These are phyloP conservation scores for Acanthamoeba pearcei DNA, from an alignment of 208 protist species.

Conservation along the genomic window DNA sequence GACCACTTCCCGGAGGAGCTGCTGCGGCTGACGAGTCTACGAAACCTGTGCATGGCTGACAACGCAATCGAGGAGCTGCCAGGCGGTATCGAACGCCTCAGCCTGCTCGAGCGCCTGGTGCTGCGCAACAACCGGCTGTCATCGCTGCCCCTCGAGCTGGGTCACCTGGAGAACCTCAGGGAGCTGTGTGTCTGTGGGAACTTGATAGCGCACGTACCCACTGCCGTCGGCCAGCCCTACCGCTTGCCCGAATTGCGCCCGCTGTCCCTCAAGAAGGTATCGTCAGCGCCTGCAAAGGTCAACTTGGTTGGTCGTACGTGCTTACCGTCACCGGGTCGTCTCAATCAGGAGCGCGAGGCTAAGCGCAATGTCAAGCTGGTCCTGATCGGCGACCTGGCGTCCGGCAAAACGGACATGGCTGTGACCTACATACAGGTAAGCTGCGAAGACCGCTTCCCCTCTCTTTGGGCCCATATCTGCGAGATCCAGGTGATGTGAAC, in stretches of 20 bases:
- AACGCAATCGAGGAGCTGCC: not conserved
- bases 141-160: not conserved
- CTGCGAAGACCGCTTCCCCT: not conserved
- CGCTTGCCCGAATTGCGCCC: not conserved
- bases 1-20: slow-evolving; percentile 1
- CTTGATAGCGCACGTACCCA: not conserved
- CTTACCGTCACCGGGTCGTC: no score
- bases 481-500: no score
- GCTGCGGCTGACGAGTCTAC: not conserved
- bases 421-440: slow-evolving; percentile 17
- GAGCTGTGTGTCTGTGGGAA: not conserved
- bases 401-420: not conserved
- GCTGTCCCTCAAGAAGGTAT: not conserved
- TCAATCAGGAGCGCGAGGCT: not conserved
- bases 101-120: not conserved
- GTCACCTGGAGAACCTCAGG: not conserved
- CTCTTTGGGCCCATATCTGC: no score
- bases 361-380: not conserved
- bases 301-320: no score
- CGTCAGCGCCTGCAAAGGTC: no score
- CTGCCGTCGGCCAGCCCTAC: not conserved
- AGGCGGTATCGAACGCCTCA: not conserved
- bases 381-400: not conserved
- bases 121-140: not conserved
- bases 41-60: not conserved